Percentiles rank a stretch among this genome's conserved stretches.
Conservation (phyloP, 768 basidiomycete genomes). For the Cytidiella melzeri region DNA sequence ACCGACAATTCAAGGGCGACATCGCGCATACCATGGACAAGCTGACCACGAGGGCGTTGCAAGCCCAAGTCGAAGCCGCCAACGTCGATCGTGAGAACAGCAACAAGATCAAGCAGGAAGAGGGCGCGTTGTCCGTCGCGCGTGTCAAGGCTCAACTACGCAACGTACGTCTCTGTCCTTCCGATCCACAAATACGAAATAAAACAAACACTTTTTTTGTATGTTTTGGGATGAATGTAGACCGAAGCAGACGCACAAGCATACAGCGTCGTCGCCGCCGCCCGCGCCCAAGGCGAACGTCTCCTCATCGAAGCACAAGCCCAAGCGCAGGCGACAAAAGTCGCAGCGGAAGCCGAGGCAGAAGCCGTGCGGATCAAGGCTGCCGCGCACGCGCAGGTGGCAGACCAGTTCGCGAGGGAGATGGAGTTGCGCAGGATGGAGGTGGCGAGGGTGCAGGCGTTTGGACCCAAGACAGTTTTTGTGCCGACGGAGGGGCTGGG, state of each 20-base stretch:
- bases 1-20: conserved; percentile 85
- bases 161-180: conserved; percentile 36
- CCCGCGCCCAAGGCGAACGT: conserved; percentile 64
- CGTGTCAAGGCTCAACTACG: conserved; percentile 66
- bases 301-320: conserved; percentile 70
- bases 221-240: too few species aligned
- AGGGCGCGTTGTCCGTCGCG: conserved; percentile 72
- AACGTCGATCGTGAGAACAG: conserved; percentile 85
- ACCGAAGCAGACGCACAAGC: conserved; percentile 73
- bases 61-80: conserved; percentile 85
- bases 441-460: conserved; percentile 55
- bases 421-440: conserved; percentile 70
- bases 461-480: conserved; percentile 63
- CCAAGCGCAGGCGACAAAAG: conserved; percentile 68
- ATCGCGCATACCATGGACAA: conserved; percentile 84
- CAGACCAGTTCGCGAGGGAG: conserved; percentile 65
- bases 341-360: conserved; percentile 72
- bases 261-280: conserved; percentile 66
- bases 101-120: conserved; percentile 82
- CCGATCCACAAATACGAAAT: too few species aligned
- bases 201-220: too few species aligned
- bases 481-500: conserved; percentile 59
- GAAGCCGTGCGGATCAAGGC: conserved; percentile 61
- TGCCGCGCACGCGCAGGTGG: conserved; percentile 52
- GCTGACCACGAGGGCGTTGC: conserved; percentile 74